Base-by-base conservation (phyloP, 495 filamentous ascomycete genomes). In the Sordaria brevicollis region DNA sequence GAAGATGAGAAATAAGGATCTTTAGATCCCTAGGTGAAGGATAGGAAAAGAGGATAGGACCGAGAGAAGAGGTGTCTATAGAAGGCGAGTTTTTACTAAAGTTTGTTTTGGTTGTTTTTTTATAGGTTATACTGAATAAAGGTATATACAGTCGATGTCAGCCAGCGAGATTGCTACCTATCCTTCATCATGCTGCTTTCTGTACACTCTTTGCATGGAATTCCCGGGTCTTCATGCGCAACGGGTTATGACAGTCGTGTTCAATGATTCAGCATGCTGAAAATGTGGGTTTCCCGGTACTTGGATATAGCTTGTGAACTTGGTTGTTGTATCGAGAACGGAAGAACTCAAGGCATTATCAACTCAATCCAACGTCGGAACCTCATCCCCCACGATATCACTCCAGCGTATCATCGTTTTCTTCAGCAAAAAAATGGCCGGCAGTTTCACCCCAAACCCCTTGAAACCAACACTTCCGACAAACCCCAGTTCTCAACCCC, bases 1-100 rank as follows among this genome's bases (percentile, higher is more conserved):
- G 87, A 99, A 99, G 86, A 68, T 97, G 78, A 92, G 96, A 71
- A 73, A 79, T 8, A 88, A 88, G 77, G 84, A 82, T 69, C 74
- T 84, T 43, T 86, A 33, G 35, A 19, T 29, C 2, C 15, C 41
- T 6, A 3, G 33, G 31, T 6, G 41, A 54, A 11, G 31, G 69
- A 13, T n/a, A 9, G 19, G 65, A 74, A 39, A 65, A 29, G 31
- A 54, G 15, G 2, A 34, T 3, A 38, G 17, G n/a, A 21, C 21
- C 7, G 34, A 37, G 65, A 29, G 33, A 65, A 21, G 10, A 2
- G n/a, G 31, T n/a, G 35, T 33, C 11, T 0, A 31, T 29, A 62
- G 49, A 17, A 5, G 25, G 25, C 25, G 11, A 62, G 49, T 62
- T n/a, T n/a, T n/a, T 62, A 13, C 13, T 1, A 31, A 33, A 15